These are phyloP conservation scores for Pezicula rhizophila DNA, from an alignment of 2,329 filamentous ascomycete genomes.

Conservation along the genomic window DNA sequence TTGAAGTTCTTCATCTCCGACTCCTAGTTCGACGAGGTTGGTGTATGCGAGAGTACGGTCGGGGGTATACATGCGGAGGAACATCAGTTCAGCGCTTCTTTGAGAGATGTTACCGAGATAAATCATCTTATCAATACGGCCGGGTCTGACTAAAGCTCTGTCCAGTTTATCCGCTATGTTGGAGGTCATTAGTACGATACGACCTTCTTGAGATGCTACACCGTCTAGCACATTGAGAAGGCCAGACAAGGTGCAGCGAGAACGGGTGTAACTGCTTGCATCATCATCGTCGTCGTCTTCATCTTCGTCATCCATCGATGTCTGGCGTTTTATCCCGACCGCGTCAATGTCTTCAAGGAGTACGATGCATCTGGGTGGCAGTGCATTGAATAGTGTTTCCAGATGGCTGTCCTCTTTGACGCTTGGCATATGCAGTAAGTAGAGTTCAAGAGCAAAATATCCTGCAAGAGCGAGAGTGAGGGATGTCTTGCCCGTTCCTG, in stretches of 20 bases:
- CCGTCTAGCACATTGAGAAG: constrained; percentile 80
- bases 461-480: constrained; percentile 92
- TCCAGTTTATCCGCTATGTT: constrained; percentile 94
- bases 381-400: constrained; percentile 39
- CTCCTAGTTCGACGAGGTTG: constrained; percentile 4
- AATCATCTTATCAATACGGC: constrained; percentile 92
- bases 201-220: constrained; percentile 69
- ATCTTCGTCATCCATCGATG: constrained; percentile 13
- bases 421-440: constrained; percentile 50
- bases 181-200: constrained; percentile 93
- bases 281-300: constrained; percentile 6
- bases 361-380: constrained; percentile 46
- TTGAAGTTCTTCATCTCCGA: constrained; percentile 24
- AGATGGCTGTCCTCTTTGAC: constrained; percentile 38
- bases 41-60: constrained; percentile 13
- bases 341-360: constrained; percentile 49
- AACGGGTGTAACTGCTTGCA: constrained; percentile 25
- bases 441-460: constrained; percentile 43
- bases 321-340: constrained; percentile 30
- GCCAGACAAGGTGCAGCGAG: constrained; percentile 71
- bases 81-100: constrained; percentile 40
- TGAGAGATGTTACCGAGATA: constrained; percentile 70
- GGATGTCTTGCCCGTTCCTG: constrained; percentile 76
- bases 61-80: constrained; percentile 38
- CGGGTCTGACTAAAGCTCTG: constrained; percentile 82